A percentile compares a stretch with the other conserved stretches of the same genome.
Conservation (phyloP, 2,329 filamentous ascomycete genomes). For the Bipolaris gigantea region DNA sequence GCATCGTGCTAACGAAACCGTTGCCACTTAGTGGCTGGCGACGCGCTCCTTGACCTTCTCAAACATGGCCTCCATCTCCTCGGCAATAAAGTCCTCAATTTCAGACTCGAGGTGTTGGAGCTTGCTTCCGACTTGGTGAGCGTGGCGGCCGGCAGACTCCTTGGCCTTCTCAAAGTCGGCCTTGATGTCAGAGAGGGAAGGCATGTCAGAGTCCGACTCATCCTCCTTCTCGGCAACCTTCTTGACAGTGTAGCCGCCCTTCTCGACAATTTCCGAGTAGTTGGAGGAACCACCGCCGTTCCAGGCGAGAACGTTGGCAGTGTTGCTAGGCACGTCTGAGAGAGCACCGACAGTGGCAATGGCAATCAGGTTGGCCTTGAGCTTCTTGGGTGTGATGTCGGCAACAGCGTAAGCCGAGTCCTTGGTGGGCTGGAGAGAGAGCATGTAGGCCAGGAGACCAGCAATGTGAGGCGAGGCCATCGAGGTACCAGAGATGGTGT, state of each 20-base stretch:
- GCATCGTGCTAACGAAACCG: neutral
- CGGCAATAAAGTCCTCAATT: conserved; percentile 53
- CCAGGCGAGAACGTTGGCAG: conserved; percentile 95
- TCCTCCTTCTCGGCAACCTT: conserved; percentile 30
- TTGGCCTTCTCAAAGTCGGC: conserved; percentile 43
- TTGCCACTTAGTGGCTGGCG: conserved; percentile 34
- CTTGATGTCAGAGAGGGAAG: conserved; percentile 42
- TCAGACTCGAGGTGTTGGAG: conserved; percentile 51
- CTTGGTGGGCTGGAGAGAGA: conserved; percentile 87
- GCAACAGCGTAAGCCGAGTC: conserved; percentile 92
- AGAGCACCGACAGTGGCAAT: conserved; percentile 80
- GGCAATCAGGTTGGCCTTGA: conserved; percentile 85
- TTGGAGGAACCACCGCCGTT: conserved; percentile 95
- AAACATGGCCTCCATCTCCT: conserved; percentile 57
- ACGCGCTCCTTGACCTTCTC: conserved; percentile 53
- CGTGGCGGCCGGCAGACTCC: conserved; percentile 45
- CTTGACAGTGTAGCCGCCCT: conserved; percentile 67
- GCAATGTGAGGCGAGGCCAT: conserved; percentile 98
- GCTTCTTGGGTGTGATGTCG: conserved; percentile 86
- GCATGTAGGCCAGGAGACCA: conserved; percentile 95
- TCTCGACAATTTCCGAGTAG: conserved; percentile 78
- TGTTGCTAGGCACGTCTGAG: conserved; percentile 79
- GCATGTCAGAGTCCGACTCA: conserved; percentile 46
- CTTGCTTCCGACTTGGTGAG: conserved; percentile 49
- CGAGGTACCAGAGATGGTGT: conserved; percentile 98